phyloP scores from a whole-genome alignment of 768 basidiomycete species.

The Daedaleopsis sinensis region DNA sequence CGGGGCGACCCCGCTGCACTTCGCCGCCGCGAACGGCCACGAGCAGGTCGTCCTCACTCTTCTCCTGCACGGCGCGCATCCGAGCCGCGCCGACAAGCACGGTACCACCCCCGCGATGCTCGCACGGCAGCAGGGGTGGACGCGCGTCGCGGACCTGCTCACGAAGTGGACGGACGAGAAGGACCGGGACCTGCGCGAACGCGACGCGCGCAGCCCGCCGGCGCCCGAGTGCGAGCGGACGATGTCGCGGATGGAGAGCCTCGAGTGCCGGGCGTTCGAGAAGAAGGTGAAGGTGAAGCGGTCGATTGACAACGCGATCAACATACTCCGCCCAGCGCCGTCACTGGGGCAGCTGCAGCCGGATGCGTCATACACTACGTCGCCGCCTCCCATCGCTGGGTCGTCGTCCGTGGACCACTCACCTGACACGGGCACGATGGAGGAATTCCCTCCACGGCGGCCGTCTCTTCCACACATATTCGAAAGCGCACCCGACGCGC shows the following conservation, averaged over 20 bases:
- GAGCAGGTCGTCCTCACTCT: slow-evolving; percentile 74
- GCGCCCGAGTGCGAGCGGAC: slow-evolving; percentile 8
- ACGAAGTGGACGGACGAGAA: slow-evolving; percentile 67
- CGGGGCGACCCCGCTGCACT: slow-evolving; percentile 95
- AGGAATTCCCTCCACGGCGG: slow-evolving; percentile 43
- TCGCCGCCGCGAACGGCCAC: slow-evolving; percentile 95
- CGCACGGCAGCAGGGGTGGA: slow-evolving; percentile 79
- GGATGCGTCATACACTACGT: slow-evolving; percentile 21
- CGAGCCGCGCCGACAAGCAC: slow-evolving; percentile 86
- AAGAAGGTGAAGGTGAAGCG: slow-evolving; percentile 70
- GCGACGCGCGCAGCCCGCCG: slow-evolving; percentile 35
- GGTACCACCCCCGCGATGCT: slow-evolving; percentile 86
- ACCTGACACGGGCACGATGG: slow-evolving; percentile 33
- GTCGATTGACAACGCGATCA: slow-evolving; percentile 72
- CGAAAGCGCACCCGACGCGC: slow-evolving; percentile 20
- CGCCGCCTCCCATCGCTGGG: slow-evolving; percentile 16
- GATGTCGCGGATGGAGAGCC: slow-evolving; percentile 9
- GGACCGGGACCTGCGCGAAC: slow-evolving; percentile 62
- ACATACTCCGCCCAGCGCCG: slow-evolving; percentile 43
- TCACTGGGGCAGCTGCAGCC: slow-evolving; percentile 28
- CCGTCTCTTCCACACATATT: slow-evolving; percentile 70
- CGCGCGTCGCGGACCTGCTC: slow-evolving; percentile 75
- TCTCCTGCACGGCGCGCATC: slow-evolving; percentile 81
- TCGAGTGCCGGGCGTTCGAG: slow-evolving; percentile 22
- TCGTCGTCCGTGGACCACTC: slow-evolving; percentile 6